phyloP scores from a whole-genome alignment of 129 eudicot genomes.

The Flaveria brownii region DNA sequence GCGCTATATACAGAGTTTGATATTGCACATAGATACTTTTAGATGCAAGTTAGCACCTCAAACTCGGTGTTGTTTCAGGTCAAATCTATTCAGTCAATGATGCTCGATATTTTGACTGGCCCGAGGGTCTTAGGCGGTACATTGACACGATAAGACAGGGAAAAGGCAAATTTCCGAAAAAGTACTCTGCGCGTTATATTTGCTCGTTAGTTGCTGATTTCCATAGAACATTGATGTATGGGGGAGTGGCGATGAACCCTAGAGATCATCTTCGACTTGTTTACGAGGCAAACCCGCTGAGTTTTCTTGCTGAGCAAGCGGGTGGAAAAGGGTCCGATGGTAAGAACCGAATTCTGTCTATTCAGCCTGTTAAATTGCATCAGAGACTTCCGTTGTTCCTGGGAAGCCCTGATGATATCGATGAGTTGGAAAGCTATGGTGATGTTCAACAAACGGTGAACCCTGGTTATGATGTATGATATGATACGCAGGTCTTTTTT shows the following conservation, averaged over 20 bases:
- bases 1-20: background rate
- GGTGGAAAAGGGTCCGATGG: conserved; percentile 97
- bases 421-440: conserved; percentile 87
- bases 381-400: conserved; percentile 90
- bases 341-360: conserved; percentile 63
- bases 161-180: conserved; percentile 80
- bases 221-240: conserved; percentile 85
- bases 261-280: conserved; percentile 98
- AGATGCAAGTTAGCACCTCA: no score
- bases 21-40: background rate
- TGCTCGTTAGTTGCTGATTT: conserved; percentile 98
- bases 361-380: conserved; percentile 85
- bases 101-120: conserved; percentile 99
- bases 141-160: conserved; percentile 96
- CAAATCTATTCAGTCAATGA: conserved; percentile 98
- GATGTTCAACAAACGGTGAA: conserved; percentile 95
- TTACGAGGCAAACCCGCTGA: conserved; percentile 88
- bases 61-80: conserved; percentile 48
- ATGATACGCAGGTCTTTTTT: background rate
- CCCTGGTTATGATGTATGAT: conserved; percentile 92
- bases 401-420: conserved; percentile 93
- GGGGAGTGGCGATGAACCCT: conserved; percentile 97
- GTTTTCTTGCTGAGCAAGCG: conserved; percentile 86
- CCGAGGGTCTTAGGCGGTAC: conserved; percentile 82
- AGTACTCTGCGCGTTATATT: conserved; percentile 90